Evolutionary conservation across 2,329 filamentous ascomycete genomes (phyloP).

Genomic region (Talaromyces albobiverticillius): DNA sequence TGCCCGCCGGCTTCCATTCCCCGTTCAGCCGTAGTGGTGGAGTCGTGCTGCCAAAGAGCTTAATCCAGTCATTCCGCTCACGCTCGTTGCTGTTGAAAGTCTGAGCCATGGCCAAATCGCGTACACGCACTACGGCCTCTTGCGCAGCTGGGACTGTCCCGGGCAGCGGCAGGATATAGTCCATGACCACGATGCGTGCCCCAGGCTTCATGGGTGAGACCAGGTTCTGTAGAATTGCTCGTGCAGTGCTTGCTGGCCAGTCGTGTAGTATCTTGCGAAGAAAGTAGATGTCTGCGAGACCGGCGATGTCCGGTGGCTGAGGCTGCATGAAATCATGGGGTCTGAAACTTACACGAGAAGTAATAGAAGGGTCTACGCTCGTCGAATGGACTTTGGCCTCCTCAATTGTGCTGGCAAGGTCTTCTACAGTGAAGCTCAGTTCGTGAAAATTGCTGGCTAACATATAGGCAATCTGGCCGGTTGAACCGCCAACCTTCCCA

Average conservation of each 20-base stretch:
- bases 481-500: constrained; percentile 50
- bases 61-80: constrained; percentile 15
- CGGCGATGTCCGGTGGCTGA: constrained; percentile 22
- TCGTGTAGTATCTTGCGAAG: constrained; percentile 40
- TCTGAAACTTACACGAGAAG: constrained; percentile 20
- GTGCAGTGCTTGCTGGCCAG: constrained; percentile 32
- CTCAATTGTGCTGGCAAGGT: constrained; percentile 38
- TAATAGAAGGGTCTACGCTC: background rate
- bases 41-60: constrained; percentile 12
- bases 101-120: constrained; percentile 19
- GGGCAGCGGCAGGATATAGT: constrained; percentile 27
- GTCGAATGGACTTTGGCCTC: background rate
- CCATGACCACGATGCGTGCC: constrained; percentile 29
- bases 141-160: background rate
- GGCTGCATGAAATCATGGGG: constrained; percentile 33
- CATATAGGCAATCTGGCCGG: constrained; percentile 56
- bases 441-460: constrained; percentile 52
- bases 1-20: constrained; percentile 11
- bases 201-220: constrained; percentile 28
- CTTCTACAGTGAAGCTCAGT: constrained; percentile 55
- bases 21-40: constrained; percentile 11
- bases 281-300: constrained; percentile 26
- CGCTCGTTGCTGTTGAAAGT: constrained; percentile 17
- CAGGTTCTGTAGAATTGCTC: constrained; percentile 31
- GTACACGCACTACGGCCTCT: background rate